Evolutionary conservation across 805 yeast genomes (phyloP).

Genomic region (Candida tallmaniae): DNA sequence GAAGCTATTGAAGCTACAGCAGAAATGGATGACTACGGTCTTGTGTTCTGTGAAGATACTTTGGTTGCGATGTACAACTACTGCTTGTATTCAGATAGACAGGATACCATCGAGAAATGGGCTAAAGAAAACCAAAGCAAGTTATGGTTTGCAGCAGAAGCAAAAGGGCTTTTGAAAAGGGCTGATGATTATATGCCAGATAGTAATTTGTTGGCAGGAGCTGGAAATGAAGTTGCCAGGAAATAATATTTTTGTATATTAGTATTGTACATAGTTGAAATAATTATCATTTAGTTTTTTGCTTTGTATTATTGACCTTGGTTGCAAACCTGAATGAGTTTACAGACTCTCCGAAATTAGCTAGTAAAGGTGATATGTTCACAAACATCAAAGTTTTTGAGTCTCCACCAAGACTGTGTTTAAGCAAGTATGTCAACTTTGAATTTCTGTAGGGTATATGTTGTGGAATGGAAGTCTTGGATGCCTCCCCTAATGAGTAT

Average conservation of each 20-base stretch:
- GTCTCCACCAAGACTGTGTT: constrained; percentile 77
- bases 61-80: constrained; percentile 46
- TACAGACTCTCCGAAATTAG: constrained; percentile 69
- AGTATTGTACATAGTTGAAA: too few relatives aligned
- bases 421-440: constrained; percentile 74
- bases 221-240: not conserved
- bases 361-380: constrained; percentile 65
- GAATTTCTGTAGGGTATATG: constrained; percentile 72
- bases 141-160: constrained; percentile 23
- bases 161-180: constrained; percentile 21
- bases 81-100: constrained; percentile 28
- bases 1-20: constrained; percentile 51
- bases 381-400: constrained; percentile 94
- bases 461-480: constrained; percentile 21
- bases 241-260: too few relatives aligned
- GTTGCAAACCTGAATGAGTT: constrained; percentile 88
- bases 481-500: constrained; percentile 47
- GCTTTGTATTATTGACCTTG: constrained; percentile 60
- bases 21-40: constrained; percentile 44
- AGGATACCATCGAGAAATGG: constrained; percentile 29
- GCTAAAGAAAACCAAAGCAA: constrained; percentile 23
- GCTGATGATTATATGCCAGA: constrained; percentile 30
- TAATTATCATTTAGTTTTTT: constrained; percentile 1
- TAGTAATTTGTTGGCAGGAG: constrained; percentile 18
- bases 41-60: constrained; percentile 40